phyloP scores from a whole-genome alignment of 768 basidiomycete genomes.

The Boletus tomentosulus region DNA sequence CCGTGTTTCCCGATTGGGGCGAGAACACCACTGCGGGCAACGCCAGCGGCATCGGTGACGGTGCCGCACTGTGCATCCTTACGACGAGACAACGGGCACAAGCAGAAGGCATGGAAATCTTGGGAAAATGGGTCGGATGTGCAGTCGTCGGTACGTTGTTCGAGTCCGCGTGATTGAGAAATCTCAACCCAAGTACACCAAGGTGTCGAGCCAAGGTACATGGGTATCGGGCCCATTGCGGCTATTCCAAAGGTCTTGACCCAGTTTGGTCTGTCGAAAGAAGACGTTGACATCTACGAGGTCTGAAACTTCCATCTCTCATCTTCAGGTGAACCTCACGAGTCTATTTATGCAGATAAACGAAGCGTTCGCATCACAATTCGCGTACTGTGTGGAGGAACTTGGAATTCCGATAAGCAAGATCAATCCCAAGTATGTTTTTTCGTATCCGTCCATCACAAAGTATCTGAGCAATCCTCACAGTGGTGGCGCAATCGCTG shows the following conservation, averaged over 20 bases:
- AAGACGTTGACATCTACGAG: slow-evolving; percentile 76
- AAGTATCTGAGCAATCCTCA: slow-evolving; percentile 3
- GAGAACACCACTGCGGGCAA: slow-evolving; percentile 74
- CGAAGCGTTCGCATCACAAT: slow-evolving; percentile 91
- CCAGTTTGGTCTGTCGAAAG: slow-evolving; percentile 57
- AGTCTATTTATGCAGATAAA: slow-evolving; percentile 53
- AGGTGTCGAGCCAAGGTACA: slow-evolving; percentile 75
- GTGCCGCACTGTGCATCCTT: slow-evolving; percentile 80
- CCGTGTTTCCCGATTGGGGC: slow-evolving; percentile 84
- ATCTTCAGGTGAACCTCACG: neutral
- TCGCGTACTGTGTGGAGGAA: slow-evolving; percentile 86
- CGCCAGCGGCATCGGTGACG: slow-evolving; percentile 88
- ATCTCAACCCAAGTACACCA: slow-evolving; percentile 1
- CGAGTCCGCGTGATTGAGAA: neutral
- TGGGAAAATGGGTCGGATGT: slow-evolving; percentile 80
- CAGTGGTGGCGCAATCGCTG: slow-evolving; percentile 83
- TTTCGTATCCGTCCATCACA: neutral
- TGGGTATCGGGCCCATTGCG: slow-evolving; percentile 72
- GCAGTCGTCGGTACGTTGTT: slow-evolving; percentile 63
- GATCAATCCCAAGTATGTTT: slow-evolving; percentile 77
- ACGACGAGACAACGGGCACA: slow-evolving; percentile 77
- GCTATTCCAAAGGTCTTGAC: slow-evolving; percentile 69
- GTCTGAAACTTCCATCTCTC: slow-evolving; percentile 30
- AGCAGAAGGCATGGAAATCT: slow-evolving; percentile 68
- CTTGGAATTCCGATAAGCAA: slow-evolving; percentile 71